Evolutionary conservation across 2,329 filamentous ascomycete species (phyloP).

Genomic region (Pseudocercospora vitis): DNA sequence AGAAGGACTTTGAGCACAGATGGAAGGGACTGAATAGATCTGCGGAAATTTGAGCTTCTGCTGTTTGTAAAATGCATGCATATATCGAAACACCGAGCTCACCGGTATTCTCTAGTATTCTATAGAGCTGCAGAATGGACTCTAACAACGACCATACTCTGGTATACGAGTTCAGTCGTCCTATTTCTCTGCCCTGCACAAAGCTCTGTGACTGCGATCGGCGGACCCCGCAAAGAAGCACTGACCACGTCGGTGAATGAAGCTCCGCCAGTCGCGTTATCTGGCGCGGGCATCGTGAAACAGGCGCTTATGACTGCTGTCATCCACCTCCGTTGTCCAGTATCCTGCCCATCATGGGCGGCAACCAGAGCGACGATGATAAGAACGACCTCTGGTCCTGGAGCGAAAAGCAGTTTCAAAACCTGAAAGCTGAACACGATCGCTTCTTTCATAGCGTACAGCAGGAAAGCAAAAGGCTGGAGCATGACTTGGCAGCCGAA

Average conservation of each 20-base stretch:
- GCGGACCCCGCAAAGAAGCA: not conserved
- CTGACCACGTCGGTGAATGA: constrained; percentile 4
- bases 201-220: no score
- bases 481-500: constrained; percentile 8
- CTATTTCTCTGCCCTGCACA: no score
- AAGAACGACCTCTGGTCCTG: constrained; percentile 12
- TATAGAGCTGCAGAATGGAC: no score
- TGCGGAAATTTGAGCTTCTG: constrained; percentile 11
- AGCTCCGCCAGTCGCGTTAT: constrained; percentile 5
- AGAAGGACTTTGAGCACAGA: constrained; percentile 33
- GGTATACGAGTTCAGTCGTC: no score
- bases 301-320: not conserved
- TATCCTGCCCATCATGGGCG: constrained; percentile 15
- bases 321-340: constrained; percentile 2
- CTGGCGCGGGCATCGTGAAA: not conserved
- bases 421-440: constrained; percentile 20
- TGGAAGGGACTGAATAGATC: constrained; percentile 29
- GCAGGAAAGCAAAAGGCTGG: constrained; percentile 15
- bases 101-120: no score
- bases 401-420: constrained; percentile 15
- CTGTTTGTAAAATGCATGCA: not conserved
- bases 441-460: constrained; percentile 16
- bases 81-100: no score
- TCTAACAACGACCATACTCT: no score
- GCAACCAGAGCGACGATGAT: constrained; percentile 15